Evolutionary conservation across 140 eudicot genomes (phyloP).

Genomic region (Senecio squalidus): DNA sequence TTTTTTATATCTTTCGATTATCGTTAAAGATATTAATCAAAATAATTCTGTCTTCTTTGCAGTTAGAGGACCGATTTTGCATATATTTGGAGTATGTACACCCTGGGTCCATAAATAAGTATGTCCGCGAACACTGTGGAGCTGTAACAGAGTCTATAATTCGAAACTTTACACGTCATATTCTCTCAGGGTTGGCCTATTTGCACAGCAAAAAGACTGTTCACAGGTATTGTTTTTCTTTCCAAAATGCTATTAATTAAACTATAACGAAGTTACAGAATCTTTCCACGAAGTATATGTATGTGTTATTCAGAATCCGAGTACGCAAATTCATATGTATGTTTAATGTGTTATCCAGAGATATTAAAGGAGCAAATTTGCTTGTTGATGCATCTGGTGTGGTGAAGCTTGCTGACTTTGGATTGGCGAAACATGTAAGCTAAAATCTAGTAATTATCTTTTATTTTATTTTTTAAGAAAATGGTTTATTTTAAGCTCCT

Average conservation of each 20-base stretch:
- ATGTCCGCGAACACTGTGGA: conserved; percentile 67
- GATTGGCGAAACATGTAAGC: conserved; percentile 90
- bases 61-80: conserved; percentile 80
- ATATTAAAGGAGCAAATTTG: conserved; percentile 93
- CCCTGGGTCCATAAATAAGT: conserved; percentile 79
- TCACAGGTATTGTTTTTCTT: conserved; percentile 55
- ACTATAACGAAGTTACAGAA: not conserved
- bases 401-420: conserved; percentile 97
- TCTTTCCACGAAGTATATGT: too few relatives aligned
- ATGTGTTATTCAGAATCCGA: too few relatives aligned
- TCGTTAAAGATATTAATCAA: not conserved
- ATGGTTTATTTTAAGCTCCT: not conserved
- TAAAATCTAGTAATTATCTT: conserved; percentile 11
- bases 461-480: not conserved
- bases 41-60: conserved; percentile 11
- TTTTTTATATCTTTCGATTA: not conserved
- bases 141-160: conserved; percentile 86
- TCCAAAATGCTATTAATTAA: not conserved
- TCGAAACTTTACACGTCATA: conserved; percentile 89
- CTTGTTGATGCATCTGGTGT: conserved; percentile 90
- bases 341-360: conserved; percentile 49
- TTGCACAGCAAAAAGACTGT: conserved; percentile 80
- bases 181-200: conserved; percentile 79
- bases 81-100: conserved; percentile 90
- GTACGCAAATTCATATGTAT: not conserved